Percentiles rank a stretch among this genome's conserved stretches.
Evolutionary conservation across 305 asterid genomes (phyloP).

Genomic region (Fraxinus ornus): DNA sequence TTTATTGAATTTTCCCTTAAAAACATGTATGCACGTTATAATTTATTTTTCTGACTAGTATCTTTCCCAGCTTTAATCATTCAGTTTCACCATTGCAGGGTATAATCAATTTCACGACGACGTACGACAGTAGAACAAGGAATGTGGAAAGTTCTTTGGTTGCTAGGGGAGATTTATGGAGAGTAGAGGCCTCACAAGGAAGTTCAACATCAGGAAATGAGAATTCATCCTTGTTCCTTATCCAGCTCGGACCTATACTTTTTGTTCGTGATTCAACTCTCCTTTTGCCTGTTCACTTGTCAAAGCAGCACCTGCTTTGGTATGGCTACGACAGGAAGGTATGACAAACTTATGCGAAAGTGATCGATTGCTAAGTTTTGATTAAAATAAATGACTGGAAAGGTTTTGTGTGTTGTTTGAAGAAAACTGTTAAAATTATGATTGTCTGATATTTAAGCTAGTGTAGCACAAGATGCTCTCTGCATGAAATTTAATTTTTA

Average conservation of each 20-base stretch:
- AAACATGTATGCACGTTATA: neutral
- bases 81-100: slow-evolving; percentile 51
- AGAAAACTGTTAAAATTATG: neutral
- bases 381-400: neutral
- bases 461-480: neutral
- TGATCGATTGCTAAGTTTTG: neutral
- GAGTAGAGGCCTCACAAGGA: slow-evolving; percentile 93
- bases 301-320: slow-evolving; percentile 96
- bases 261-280: slow-evolving; percentile 95
- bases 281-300: slow-evolving; percentile 88
- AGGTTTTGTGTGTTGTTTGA: neutral
- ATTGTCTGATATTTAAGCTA: neutral
- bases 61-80: neutral
- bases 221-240: slow-evolving; percentile 72
- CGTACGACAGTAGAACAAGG: slow-evolving; percentile 72
- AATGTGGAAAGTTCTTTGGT: slow-evolving; percentile 72
- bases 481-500: neutral
- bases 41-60: neutral
- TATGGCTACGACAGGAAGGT: slow-evolving; percentile 99
- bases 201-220: slow-evolving; percentile 76
- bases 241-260: slow-evolving; percentile 96
- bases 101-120: slow-evolving; percentile 67
- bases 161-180: slow-evolving; percentile 96
- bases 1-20: neutral
- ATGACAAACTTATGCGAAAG: slow-evolving; percentile 2